phyloP scores from a whole-genome alignment of 2,329 filamentous ascomycete species.

The Ophiostoma himal-ulmi region DNA sequence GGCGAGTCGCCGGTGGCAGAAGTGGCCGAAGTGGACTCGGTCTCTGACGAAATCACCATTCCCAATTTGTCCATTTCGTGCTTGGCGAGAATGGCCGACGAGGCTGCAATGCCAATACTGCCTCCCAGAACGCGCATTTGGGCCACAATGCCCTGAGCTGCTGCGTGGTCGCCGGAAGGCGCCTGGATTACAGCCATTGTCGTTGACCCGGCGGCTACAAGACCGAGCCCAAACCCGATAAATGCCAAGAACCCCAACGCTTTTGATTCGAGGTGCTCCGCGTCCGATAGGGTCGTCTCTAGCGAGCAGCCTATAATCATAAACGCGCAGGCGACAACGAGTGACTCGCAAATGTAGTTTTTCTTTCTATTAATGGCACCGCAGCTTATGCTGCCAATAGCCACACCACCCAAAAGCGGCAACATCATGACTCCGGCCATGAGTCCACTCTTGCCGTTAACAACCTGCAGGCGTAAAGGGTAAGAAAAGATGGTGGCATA shows the following conservation, averaged over 20 bases:
- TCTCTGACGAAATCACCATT: slow-evolving; percentile 28
- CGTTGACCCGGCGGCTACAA: slow-evolving; percentile 44
- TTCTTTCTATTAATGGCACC: slow-evolving; percentile 40
- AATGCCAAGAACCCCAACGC: slow-evolving; percentile 46
- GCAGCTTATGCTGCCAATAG: slow-evolving; percentile 40
- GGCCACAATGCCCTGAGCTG: slow-evolving; percentile 47
- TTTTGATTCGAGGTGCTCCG: slow-evolving; percentile 38
- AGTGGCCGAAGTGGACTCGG: slow-evolving; percentile 30
- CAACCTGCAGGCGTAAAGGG: slow-evolving; percentile 44
- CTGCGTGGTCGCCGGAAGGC: slow-evolving; percentile 40
- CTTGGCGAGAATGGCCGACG: slow-evolving; percentile 41
- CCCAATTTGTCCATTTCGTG: slow-evolving; percentile 32
- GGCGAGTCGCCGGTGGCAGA: slow-evolving; percentile 22
- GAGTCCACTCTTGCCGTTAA: slow-evolving; percentile 43
- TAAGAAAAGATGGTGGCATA: slow-evolving; percentile 46
- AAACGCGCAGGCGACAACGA: slow-evolving; percentile 39
- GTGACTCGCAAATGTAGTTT: slow-evolving; percentile 41
- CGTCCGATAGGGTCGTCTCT: slow-evolving; percentile 38
- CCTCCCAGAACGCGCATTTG: slow-evolving; percentile 49
- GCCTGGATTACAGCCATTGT: slow-evolving; percentile 42
- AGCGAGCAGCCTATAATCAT: slow-evolving; percentile 45
- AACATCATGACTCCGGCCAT: slow-evolving; percentile 47
- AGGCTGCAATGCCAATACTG: slow-evolving; percentile 50
- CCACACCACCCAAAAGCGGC: slow-evolving; percentile 47
- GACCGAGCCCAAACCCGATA: slow-evolving; percentile 48